Evolutionary conservation across 768 basidiomycete genomes (phyloP), one percentile per base, ranked within the genome.

Genomic region (Mycena haematopus): DNA sequence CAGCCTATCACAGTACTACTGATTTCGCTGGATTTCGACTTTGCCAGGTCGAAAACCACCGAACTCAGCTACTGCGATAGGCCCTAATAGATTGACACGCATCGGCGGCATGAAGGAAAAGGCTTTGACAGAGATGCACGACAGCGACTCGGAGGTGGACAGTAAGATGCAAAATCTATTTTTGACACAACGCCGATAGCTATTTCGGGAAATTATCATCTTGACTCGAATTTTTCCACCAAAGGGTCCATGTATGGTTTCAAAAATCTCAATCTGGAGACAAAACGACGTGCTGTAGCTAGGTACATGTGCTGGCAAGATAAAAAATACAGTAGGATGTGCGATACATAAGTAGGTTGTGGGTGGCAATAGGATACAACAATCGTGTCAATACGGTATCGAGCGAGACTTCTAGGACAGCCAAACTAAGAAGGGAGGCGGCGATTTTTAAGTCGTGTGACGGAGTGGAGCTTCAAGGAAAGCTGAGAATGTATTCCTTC

Each of bases 401-500:
- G 19, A 51, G 31, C n/a, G 6, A 13, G 17, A 45, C 10, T 13
- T 45, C 44, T 6, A 45, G 15, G 44, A 24, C 14, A 17, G 13
- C 31, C 31, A 9, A 31, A 31, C 29, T 9, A 31, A 9, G 4
- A 9, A 9, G 19, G 19, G 40, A 19, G 25, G 45, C 22, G 22
- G 7, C 8, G 17, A 17, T 27, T 27, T n/a, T n/a, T n/a, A n/a
- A n/a, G 13, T 49, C 47, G 19, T 33, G n/a, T 33, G 19, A 52
- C 5, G 19, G 31, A 22, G 21, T 33, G 10, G 21, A 54, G 27
- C 47, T 13, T 82, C 73, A 91, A 33, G 90, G 90, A 72, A 83
- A 92, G 24, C 75, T 75, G 62, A 90, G 72, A 60, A 92, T 90
- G 69, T 79, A 88, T 47, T 70, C 69, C 74, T 86, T 88, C 84